These are phyloP conservation scores for Rutstroemia sp. DNA, from an alignment of 2,329 filamentous ascomycete genomes.

Conservation along the genomic window DNA sequence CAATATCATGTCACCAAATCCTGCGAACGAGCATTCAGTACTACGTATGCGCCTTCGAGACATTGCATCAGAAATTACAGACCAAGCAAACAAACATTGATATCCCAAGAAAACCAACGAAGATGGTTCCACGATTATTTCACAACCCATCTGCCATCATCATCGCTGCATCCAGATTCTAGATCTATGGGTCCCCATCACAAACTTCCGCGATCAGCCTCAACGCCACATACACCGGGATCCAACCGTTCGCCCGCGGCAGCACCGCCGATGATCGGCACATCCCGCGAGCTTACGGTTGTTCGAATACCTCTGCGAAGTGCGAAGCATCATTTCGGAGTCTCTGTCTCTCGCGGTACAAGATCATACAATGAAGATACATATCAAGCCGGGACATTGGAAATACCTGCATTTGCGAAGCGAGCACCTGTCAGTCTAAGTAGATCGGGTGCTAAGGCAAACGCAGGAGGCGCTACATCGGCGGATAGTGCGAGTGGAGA, in stretches of 20 bases:
- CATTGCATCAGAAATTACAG: slow-evolving; percentile 2
- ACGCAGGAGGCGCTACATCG: slow-evolving; percentile 45
- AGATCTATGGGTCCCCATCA: slow-evolving; percentile 63
- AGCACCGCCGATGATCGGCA: slow-evolving; percentile 51
- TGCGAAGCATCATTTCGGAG: slow-evolving; percentile 94
- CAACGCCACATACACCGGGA: slow-evolving; percentile 62
- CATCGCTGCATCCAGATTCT: slow-evolving; percentile 84
- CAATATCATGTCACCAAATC: slow-evolving; percentile 3
- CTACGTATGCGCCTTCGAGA: slow-evolving; percentile 1
- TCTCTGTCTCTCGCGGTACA: slow-evolving; percentile 68
- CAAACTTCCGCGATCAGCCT: slow-evolving; percentile 79
- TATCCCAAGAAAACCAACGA: slow-evolving; percentile 6
- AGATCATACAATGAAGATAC: slow-evolving; percentile 89
- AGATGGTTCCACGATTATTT: slow-evolving; percentile 85
- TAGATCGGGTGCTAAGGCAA: slow-evolving; percentile 14
- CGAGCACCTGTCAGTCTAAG: slow-evolving; percentile 59
- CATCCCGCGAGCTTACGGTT: slow-evolving; percentile 74
- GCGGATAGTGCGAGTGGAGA: slow-evolving; percentile 78
- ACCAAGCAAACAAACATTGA: slow-evolving; percentile 4
- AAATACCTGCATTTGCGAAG: slow-evolving; percentile 87
- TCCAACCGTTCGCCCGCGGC: slow-evolving; percentile 49
- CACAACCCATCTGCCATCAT: slow-evolving; percentile 89
- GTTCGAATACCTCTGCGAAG: slow-evolving; percentile 89
- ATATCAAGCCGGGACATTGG: slow-evolving; percentile 88
- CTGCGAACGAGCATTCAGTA: slow-evolving; percentile 7